Evolutionary conservation across 768 basidiomycete genomes (phyloP), one percentile per base, ranked within the genome.

Genomic region (Termitomyces sp.): DNA sequence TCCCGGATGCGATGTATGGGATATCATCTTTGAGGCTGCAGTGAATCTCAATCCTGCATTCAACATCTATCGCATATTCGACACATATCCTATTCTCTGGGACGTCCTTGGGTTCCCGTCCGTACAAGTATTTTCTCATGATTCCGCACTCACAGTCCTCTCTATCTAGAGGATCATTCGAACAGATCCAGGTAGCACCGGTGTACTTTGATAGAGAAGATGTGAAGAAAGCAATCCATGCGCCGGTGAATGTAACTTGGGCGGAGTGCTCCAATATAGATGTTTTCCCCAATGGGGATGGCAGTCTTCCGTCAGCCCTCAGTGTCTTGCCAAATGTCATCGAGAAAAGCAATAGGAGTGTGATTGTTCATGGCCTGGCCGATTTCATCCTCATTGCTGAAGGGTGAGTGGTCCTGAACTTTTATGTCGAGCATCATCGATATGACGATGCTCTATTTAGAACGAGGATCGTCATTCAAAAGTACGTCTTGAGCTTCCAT

Each of bases 71-170:
- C 80, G 85, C 20, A 87, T 91, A 52, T 87, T 88, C 68, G 88
- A 89, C 62, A 87, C 82, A 59, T 88, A 73, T 68, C 89, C 88
- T 0, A 75, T 86, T 39, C 71, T 86, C 12, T 90, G 86, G 88
- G 88, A 90, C 56, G 87, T 89, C 5, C 83, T 90, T 29, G 88
- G 88, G n/a, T 89, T 86, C 77, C 88, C 88, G 83, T 87, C 61
- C 32, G 82, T 65, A 5, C 31, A 7, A 4, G 4, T 5, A n/a
- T 27, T 15, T 3, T 31, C 5, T 27, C 7, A 11, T 36, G 23
- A 25, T 38, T 38, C 35, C 18, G 16, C n/a, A 0, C 35, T 49
- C 18, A 40, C 10, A 11, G 3, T 31, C 39, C 13, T 50, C 18
- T 31, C 35, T 4, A 36, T 27, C n/a, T 18, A 85, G 83, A 2